Conservation (phyloP, 2,329 filamentous ascomycete species). For the Paraphaeosphaeria minitans region DNA sequence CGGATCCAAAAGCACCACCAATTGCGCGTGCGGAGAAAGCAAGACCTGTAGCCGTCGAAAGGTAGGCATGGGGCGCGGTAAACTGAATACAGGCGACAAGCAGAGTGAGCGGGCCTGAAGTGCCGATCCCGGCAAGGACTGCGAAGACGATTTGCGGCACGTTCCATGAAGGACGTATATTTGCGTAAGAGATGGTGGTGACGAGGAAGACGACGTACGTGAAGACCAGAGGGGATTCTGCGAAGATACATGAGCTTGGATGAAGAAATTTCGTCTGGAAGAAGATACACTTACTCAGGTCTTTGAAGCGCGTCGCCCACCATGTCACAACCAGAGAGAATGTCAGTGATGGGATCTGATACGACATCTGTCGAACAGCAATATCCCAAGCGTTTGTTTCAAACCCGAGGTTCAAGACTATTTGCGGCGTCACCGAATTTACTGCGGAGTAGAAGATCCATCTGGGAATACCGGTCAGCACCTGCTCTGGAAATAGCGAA, state of each 20-base stretch:
- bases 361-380: conserved; percentile 35
- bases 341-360: conserved; percentile 31
- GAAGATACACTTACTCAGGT: conserved; percentile 26
- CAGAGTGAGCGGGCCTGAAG: conserved; percentile 37
- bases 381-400: conserved; percentile 39
- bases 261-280: background rate
- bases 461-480: conserved; percentile 6
- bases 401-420: conserved; percentile 40
- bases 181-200: conserved; percentile 32
- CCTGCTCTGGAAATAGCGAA: background rate
- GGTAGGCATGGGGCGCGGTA: conserved; percentile 36
- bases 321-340: conserved; percentile 31
- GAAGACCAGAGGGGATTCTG: conserved; percentile 31
- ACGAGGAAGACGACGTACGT: conserved; percentile 38
- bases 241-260: background rate
- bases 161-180: conserved; percentile 32
- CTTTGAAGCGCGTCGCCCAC: conserved; percentile 36
- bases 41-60: conserved; percentile 39
- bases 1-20: conserved; percentile 39
- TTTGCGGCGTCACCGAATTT: conserved; percentile 38
- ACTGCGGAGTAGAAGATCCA: conserved; percentile 59
- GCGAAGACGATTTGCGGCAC: conserved; percentile 34
- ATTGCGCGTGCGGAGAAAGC: conserved; percentile 42
- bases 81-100: conserved; percentile 42
- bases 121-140: conserved; percentile 34